Evolutionary conservation across 805 yeast species (phyloP).

Genomic region (Kazachstania bromeliacearum): DNA sequence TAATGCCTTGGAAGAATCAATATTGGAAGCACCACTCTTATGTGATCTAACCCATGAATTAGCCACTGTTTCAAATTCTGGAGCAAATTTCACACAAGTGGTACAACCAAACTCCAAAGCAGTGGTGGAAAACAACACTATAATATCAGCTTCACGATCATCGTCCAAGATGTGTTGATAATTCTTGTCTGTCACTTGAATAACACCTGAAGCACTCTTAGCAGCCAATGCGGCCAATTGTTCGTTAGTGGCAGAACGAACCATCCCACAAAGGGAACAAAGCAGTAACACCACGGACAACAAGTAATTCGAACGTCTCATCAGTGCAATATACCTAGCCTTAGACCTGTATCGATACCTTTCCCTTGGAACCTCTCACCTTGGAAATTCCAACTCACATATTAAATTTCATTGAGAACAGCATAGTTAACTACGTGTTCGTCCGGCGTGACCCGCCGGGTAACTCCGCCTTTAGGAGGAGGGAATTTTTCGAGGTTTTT

Average conservation of each 20-base stretch:
- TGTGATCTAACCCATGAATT: conserved; percentile 52
- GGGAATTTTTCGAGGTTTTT: too few relatives aligned
- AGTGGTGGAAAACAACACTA: conserved; percentile 69
- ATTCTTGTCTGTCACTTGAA: conserved; percentile 50
- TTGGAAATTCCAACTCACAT: too few relatives aligned
- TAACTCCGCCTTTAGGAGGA: too few relatives aligned
- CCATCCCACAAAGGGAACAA: too few relatives aligned
- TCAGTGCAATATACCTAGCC: too few relatives aligned
- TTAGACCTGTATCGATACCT: too few relatives aligned
- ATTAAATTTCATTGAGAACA: too few relatives aligned
- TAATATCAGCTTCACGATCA: conserved; percentile 55
- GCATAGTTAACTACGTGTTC: too few relatives aligned
- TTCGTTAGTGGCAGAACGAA: neutral
- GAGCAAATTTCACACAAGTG: conserved; percentile 61
- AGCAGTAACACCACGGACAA: too few relatives aligned
- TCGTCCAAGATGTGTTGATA: conserved; percentile 49
- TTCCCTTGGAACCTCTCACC: too few relatives aligned
- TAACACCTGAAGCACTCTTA: conserved; percentile 30
- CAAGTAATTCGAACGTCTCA: too few relatives aligned
- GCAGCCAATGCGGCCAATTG: conserved; percentile 21
- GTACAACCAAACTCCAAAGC: conserved; percentile 66
- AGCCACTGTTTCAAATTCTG: conserved; percentile 54
- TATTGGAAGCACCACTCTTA: conserved; percentile 36
- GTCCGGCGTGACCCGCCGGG: too few relatives aligned
- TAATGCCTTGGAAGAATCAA: conserved; percentile 27